Evolutionary conservation across 1,139 yeast species (phyloP).

Genomic region (Taiozyma sp.): DNA sequence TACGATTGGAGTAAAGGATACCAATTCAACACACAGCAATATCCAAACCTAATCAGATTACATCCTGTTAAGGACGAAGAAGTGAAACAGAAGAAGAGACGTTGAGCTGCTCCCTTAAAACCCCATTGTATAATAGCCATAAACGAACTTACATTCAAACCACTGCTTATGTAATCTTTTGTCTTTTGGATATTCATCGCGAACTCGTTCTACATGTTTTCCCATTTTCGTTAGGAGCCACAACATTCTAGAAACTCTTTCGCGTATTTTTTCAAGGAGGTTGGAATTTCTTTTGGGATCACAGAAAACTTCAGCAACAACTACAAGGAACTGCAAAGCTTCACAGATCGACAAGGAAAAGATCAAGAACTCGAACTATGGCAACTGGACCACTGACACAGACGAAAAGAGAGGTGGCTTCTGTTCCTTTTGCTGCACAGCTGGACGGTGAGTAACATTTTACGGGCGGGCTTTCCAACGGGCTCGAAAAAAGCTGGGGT

Average conservation of each 20-base stretch:
- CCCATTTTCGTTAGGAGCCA: too few relatives aligned
- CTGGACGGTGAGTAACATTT: conserved; percentile 15
- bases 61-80: conserved; percentile 87
- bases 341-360: too few relatives aligned
- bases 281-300: neutral
- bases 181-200: too few relatives aligned
- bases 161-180: neutral
- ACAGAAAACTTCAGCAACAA: too few relatives aligned
- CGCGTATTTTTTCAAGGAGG: neutral
- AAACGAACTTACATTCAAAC: too few relatives aligned
- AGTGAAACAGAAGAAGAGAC: conserved; percentile 68
- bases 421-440: conserved; percentile 16
- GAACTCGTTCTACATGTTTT: too few relatives aligned
- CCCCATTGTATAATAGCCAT: too few relatives aligned
- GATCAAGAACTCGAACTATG: neutral
- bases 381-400: neutral
- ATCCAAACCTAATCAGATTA: conserved; percentile 70
- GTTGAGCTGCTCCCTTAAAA: conserved; percentile 7
- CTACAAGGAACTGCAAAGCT: too few relatives aligned
- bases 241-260: neutral
- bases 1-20: conserved; percentile 96
- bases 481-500: neutral
- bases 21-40: conserved; percentile 67
- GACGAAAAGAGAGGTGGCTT: conserved; percentile 4
- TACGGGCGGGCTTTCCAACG: neutral